Percentiles rank a stretch among this genome's conserved stretches.
These are phyloP conservation scores for Candida silvicultrix DNA, from an alignment of 805 yeast genomes.

Conservation along the genomic window DNA sequence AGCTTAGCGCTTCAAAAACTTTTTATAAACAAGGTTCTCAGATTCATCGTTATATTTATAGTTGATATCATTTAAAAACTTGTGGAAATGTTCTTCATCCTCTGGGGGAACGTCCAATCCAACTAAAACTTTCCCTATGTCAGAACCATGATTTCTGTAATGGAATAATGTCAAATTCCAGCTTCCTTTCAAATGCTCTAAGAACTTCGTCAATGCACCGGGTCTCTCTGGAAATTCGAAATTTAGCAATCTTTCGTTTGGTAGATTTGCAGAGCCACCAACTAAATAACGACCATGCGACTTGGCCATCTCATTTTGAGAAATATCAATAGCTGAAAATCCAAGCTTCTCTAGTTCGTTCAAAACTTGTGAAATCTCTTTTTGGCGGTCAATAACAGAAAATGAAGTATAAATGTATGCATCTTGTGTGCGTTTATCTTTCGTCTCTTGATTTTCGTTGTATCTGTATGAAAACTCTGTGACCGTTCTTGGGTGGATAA, in stretches of 20 bases:
- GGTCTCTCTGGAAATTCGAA: slow-evolving; percentile 98
- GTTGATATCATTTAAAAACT: slow-evolving; percentile 64
- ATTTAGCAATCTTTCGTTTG: slow-evolving; percentile 69
- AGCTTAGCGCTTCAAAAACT: slow-evolving; percentile 60
- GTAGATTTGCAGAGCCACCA: slow-evolving; percentile 78
- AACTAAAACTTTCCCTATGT: slow-evolving; percentile 85
- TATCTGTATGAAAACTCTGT: slow-evolving; percentile 93
- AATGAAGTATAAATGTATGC: slow-evolving; percentile 90
- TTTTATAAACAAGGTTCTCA: slow-evolving; percentile 77
- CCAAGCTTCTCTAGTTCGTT: slow-evolving; percentile 54
- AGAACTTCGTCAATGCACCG: slow-evolving; percentile 81
- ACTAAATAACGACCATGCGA: slow-evolving; percentile 93
- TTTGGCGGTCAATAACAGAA: slow-evolving; percentile 67
- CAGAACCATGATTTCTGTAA: slow-evolving; percentile 95
- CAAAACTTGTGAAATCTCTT: slow-evolving; percentile 64
- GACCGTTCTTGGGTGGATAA: slow-evolving; percentile 81
- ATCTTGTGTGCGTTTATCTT: slow-evolving; percentile 21
- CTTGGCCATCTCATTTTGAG: slow-evolving; percentile 92
- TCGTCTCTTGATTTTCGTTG: slow-evolving; percentile 34
- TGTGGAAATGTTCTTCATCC: slow-evolving; percentile 56
- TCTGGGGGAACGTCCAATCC: slow-evolving; percentile 82
- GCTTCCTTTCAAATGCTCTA: slow-evolving; percentile 59
- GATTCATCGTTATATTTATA: slow-evolving; percentile 79
- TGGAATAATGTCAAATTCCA: slow-evolving; percentile 97
- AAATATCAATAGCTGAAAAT: slow-evolving; percentile 74